Percentiles rank a stretch among this genome's conserved stretches.
Conservation (phyloP, 2,329 filamentous ascomycete species). For the Arthrobotrys conoides region DNA sequence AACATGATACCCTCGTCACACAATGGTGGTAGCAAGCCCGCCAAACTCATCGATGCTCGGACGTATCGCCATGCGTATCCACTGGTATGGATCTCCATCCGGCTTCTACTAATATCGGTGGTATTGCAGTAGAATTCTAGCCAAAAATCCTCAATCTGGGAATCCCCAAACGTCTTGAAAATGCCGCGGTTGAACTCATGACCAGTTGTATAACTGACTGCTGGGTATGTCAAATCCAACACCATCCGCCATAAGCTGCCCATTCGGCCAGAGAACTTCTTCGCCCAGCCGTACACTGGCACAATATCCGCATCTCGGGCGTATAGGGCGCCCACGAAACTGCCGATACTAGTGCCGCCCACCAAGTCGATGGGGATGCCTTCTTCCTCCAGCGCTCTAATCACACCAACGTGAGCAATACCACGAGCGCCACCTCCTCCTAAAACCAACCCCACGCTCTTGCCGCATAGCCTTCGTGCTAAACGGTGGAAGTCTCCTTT, state of each 20-base stretch:
- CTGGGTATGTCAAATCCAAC: constrained; percentile 94
- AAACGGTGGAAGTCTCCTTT: constrained; percentile 97
- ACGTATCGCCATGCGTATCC: constrained; percentile 99
- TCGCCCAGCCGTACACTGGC: constrained; percentile 94
- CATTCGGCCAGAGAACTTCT: constrained; percentile 99
- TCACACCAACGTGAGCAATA: constrained; percentile 92
- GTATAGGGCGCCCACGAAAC: constrained; percentile 95
- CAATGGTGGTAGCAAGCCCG: constrained; percentile 89
- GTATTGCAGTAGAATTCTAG: constrained; percentile 99
- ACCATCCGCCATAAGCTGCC: constrained; percentile 99
- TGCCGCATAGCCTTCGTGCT: constrained; percentile 89
- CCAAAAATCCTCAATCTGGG: constrained; percentile 99
- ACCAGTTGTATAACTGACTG: constrained; percentile 93
- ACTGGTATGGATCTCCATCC: constrained; percentile 91
- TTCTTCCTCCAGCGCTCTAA: constrained; percentile 93
- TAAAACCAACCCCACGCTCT: constrained; percentile 92
- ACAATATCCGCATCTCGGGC: constrained; percentile 96
- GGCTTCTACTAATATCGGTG: constrained; percentile 95
- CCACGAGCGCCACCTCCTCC: constrained; percentile 94
- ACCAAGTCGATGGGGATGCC: constrained; percentile 96
- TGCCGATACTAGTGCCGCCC: constrained; percentile 94
- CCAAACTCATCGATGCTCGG: constrained; percentile 94
- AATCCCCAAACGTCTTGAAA: constrained; percentile 97
- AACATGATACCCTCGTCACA: constrained; percentile 98
- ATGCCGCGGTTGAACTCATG: constrained; percentile 99